Base-by-base conservation (phyloP, 1,284 basidiomycete species). In the Leccinum pachyderme region DNA sequence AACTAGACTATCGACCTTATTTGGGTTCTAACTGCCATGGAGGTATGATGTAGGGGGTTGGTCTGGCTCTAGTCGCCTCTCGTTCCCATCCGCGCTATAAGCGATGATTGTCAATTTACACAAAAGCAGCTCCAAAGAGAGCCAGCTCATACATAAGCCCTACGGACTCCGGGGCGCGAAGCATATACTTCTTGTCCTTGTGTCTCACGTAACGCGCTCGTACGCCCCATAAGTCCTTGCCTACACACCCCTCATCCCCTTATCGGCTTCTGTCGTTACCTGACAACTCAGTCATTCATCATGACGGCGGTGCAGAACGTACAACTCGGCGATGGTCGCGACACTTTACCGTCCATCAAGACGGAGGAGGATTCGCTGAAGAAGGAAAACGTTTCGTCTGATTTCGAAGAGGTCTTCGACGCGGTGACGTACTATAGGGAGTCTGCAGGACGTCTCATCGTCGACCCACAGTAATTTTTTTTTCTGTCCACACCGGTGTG, bases 381-480 rank as follows among this genome's bases (percentile, higher is more conserved):
- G 41, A 43, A 43, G 41, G 41, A 33, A 24, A 13, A 32, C 13
- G n/a, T n/a, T 18, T 7, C 9, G 7, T 11, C 9, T 12, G 47
- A 32, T 1, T 25, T 11, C 5, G 53, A 52, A 11, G 62, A 74
- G 5, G 18, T n/a, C 37, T 63, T 77, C 25, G 77, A 84, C 62
- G 66, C 83, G 33, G 65, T 71, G 25, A 69, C 74, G 4, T 81
- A 81, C 56, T 81, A 86, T 49, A 82, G 84, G 60, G 71, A 74
- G 44, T 73, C 76, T 56, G 82, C 81, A 1, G 83, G 83, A n/a
- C 76, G 84, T 28, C 72, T 86, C 15, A 76, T 86, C 47, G 72
- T 86, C 12, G 83, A 86, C 65, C 83, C 84, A 2, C 70, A 75
- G 84, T 85, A 53, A 27, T 31, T 39, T 13, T 1, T 2, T 9